Base-by-base conservation (phyloP, 495 filamentous ascomycete genomes). In the Daldinia grandis region DNA sequence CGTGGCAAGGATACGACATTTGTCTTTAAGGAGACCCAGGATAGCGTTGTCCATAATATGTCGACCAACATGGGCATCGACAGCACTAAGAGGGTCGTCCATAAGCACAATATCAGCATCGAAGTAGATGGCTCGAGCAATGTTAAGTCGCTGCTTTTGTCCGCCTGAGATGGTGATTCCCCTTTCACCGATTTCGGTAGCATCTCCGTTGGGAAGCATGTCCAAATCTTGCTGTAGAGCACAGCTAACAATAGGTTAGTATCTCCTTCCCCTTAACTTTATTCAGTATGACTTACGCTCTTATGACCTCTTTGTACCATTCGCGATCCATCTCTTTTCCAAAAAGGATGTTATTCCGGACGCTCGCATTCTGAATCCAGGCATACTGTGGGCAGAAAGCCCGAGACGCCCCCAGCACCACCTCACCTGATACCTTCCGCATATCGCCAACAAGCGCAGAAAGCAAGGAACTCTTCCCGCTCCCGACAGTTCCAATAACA, bases 31-130 rank as follows among this genome's bases (percentile, higher is more conserved):
- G 27, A 98, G 83, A 28, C 95, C 95, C 53, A 93, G 89, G 53
- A 99, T 98, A 37, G 93, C 95, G 63, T 97, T 89, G 74, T 98
- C 94, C 82, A 99, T 97, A 76, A 99, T 95, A 76, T 97, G 95
- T 15, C 92, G 89, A 12, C 95, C 95, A 58, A 95, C 92, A 68
- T 95, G 92, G 7, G 92, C 92, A 77, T 95, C 92, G 4, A 95
- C 92, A 8, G 92, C 92, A 21, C 90, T 92, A 14, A 95, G 78
- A 4, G 91, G 91, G 74, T 95, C 93, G 67, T 95, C 93, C 87
- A 95, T 87, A n/a, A 95, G 83, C 0, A 95, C 84, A 31, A 94
- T 86, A 65, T 93, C 91, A 7, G 92, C 87, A 69, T 95, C 86
- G 70, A 93, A 94, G 72, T 95, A 95, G 57, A 95, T 93, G 15